These are phyloP conservation scores for Arthrinium phaeospermum DNA, from an alignment of 2,329 filamentous ascomycete species.

Conservation along the genomic window DNA sequence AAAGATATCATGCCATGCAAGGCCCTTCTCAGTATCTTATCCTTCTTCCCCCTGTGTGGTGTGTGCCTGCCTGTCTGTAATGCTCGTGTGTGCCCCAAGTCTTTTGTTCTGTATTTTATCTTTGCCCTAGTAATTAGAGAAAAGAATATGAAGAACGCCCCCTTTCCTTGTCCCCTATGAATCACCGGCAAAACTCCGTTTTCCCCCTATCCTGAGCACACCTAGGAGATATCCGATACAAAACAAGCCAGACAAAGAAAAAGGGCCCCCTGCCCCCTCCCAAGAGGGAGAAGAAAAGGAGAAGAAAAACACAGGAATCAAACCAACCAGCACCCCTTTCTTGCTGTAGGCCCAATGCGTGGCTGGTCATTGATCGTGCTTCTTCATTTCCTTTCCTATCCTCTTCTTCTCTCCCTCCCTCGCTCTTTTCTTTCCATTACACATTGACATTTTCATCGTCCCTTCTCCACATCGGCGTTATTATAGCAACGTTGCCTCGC, in stretches of 20 bases:
- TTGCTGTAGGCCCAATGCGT: not conserved
- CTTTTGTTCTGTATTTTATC: not conserved
- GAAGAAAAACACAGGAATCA: too few relatives aligned
- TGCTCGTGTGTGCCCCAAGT: constrained; percentile 5
- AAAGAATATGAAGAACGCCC: not conserved
- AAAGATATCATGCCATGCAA: constrained; percentile 1
- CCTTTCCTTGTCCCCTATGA: not conserved
- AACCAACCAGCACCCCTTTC: too few relatives aligned
- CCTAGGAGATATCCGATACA: constrained; percentile 2
- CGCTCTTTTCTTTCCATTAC: not conserved
- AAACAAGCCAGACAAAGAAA: not conserved
- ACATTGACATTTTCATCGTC: not conserved
- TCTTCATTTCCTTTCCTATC: not conserved
- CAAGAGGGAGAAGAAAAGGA: not conserved
- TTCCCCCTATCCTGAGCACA: constrained; percentile 6
- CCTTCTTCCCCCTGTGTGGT: not conserved
- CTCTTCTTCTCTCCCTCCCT: not conserved
- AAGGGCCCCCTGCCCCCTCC: not conserved
- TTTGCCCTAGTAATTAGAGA: not conserved
- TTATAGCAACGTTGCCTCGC: not conserved
- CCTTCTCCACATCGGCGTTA: not conserved
- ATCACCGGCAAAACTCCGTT: constrained; percentile 5
- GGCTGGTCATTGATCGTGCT: not conserved
- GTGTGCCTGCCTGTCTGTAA: not conserved
- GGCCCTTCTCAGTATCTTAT: not conserved